Evolutionary conservation across 495 filamentous ascomycete species (phyloP).

Genomic region (Penicillium canariense): DNA sequence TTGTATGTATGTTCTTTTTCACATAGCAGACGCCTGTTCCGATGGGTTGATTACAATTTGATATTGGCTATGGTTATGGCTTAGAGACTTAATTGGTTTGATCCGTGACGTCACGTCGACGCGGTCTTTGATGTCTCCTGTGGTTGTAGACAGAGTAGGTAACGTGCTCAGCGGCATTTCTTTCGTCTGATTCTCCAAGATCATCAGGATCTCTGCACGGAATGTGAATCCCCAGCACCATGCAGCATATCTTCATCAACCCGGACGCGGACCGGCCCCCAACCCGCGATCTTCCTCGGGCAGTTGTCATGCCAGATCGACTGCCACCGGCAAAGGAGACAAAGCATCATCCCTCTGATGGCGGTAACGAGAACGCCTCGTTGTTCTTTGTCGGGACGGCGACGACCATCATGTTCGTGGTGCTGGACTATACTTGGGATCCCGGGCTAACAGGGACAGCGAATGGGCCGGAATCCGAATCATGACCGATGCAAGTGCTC

Average conservation of each 20-base stretch:
- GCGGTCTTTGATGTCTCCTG: not conserved
- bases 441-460: conserved; percentile 22
- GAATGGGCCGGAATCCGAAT: conserved; percentile 62
- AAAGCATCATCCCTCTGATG: conserved; percentile 41
- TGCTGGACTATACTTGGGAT: not conserved
- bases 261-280: conserved; percentile 5
- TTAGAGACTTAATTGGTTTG: too few relatives aligned
- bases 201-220: too few relatives aligned
- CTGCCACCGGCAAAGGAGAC: conserved; percentile 40
- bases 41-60: not conserved
- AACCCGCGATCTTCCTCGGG: conserved; percentile 22
- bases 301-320: conserved; percentile 1
- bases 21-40: conserved; percentile 7
- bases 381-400: conserved; percentile 64
- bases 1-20: conserved; percentile 11
- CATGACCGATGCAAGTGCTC: conserved; percentile 57
- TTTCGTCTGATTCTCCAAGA: not conserved
- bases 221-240: too few relatives aligned
- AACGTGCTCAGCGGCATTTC: not conserved
- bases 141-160: not conserved
- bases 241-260: conserved; percentile 14
- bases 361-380: conserved; percentile 42
- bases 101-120: not conserved
- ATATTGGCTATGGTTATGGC: not conserved
- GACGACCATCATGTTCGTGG: conserved; percentile 57